Conservation (phyloP, 2,329 filamentous ascomycete genomes). For the Alternaria angustiovoidea region DNA sequence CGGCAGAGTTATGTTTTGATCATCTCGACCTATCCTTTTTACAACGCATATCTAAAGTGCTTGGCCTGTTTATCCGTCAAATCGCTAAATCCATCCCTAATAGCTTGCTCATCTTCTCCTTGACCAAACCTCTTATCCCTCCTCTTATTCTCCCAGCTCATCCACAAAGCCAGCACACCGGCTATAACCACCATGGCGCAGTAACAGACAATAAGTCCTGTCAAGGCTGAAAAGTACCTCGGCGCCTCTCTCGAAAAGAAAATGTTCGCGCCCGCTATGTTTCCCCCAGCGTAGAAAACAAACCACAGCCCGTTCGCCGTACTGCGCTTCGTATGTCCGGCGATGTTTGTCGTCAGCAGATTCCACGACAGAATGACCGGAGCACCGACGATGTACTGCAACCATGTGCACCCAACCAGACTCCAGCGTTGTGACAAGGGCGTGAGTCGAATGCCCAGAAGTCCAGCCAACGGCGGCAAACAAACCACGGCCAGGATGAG, state of each 20-base stretch:
- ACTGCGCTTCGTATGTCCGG: slow-evolving; percentile 62
- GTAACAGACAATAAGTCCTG: slow-evolving; percentile 55
- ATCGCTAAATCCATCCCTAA: slow-evolving; percentile 47
- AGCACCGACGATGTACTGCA: slow-evolving; percentile 60
- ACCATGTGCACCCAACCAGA: slow-evolving; percentile 62
- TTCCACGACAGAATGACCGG: slow-evolving; percentile 63
- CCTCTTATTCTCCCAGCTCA: slow-evolving; percentile 46
- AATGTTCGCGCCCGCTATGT: slow-evolving; percentile 59
- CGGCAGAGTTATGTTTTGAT: background rate
- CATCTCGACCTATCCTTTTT: background rate
- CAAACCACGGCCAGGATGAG: slow-evolving; percentile 50
- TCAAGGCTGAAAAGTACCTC: slow-evolving; percentile 56
- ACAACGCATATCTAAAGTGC: slow-evolving; percentile 49
- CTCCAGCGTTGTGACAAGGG: slow-evolving; percentile 56
- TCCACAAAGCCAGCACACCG: slow-evolving; percentile 35
- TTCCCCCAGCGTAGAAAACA: slow-evolving; percentile 58
- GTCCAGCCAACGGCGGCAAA: slow-evolving; percentile 58
- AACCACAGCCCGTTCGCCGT: slow-evolving; percentile 61
- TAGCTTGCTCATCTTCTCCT: slow-evolving; percentile 41
- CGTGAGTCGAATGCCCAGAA: slow-evolving; percentile 61
- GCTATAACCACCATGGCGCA: slow-evolving; percentile 52
- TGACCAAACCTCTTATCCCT: slow-evolving; percentile 38
- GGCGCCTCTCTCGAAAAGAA: slow-evolving; percentile 57
- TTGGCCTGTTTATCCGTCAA: slow-evolving; percentile 44
- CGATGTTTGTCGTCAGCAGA: slow-evolving; percentile 53